Evolutionary conservation across 345 rosid species (phyloP).

Genomic region (Boechera divaricarpa): DNA sequence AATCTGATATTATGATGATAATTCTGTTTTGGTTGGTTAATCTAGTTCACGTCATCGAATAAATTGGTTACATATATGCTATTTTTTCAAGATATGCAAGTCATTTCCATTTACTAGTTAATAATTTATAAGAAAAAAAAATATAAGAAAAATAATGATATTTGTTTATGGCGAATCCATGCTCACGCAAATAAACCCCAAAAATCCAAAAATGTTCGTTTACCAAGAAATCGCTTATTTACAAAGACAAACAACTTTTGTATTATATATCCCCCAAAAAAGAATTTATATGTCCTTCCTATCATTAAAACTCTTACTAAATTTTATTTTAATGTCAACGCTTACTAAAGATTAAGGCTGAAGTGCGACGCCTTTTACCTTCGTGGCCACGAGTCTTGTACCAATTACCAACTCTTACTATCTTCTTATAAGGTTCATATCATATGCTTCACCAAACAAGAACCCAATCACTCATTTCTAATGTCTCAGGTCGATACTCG

Average conservation of each 20-base stretch:
- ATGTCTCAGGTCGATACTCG: background rate
- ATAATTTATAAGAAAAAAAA: background rate
- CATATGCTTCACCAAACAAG: slow-evolving; percentile 36
- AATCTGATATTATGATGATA: too few relatives aligned
- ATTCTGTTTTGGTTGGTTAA: background rate
- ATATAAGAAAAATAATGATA: background rate
- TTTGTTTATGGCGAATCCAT: background rate
- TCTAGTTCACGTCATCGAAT: too few relatives aligned
- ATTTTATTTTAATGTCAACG: background rate
- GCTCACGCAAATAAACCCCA: slow-evolving; percentile 6
- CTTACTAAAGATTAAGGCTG: background rate
- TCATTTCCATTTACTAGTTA: background rate
- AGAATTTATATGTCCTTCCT: background rate
- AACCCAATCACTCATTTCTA: slow-evolving; percentile 15
- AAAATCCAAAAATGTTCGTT: slow-evolving; percentile 7
- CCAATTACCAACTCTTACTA: slow-evolving; percentile 27
- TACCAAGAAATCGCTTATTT: slow-evolving; percentile 25
- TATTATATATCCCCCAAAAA: slow-evolving; percentile 2
- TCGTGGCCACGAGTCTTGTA: slow-evolving; percentile 25
- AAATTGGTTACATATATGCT: too few relatives aligned
- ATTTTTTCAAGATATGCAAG: background rate
- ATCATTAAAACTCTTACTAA: slow-evolving; percentile 36
- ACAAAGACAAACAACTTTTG: slow-evolving; percentile 26
- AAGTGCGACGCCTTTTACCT: background rate
- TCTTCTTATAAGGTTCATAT: slow-evolving; percentile 21